Conservation (phyloP, 2,329 filamentous ascomycete species). For the Fusarium zealandicum region DNA sequence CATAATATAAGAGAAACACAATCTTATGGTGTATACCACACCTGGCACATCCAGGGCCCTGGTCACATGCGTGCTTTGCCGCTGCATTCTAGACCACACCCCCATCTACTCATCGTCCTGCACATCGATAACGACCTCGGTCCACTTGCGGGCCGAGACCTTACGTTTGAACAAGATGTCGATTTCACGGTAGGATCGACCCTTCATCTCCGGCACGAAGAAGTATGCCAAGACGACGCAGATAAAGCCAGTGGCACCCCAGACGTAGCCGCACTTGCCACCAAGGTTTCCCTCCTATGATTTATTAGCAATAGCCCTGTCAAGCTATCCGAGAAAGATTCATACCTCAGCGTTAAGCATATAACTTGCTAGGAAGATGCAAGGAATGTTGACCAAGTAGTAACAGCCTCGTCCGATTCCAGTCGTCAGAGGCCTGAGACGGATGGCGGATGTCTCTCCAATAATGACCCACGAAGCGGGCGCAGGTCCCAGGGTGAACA, state of each 20-base stretch:
- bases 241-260: constrained; percentile 64
- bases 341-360: constrained; percentile 65
- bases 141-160: constrained; percentile 62
- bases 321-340: background rate
- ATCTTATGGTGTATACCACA: no score
- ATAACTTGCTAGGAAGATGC: constrained; percentile 67
- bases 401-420: constrained; percentile 69
- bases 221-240: constrained; percentile 60
- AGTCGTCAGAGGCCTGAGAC: constrained; percentile 70
- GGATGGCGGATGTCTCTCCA: constrained; percentile 70
- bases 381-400: constrained; percentile 71
- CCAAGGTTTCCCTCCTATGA: constrained; percentile 53
- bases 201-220: constrained; percentile 64
- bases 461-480: constrained; percentile 73
- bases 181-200: constrained; percentile 66
- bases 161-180: constrained; percentile 65
- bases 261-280: constrained; percentile 66
- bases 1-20: no score
- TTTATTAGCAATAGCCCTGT: constrained; percentile 41
- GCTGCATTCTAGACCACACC: background rate
- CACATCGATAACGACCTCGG: constrained; percentile 62
- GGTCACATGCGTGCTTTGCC: no score
- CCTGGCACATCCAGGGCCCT: no score
- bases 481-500: constrained; percentile 68
- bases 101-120: constrained; percentile 66